These are phyloP conservation scores for Ophiocordyceps polyrhachis-furcata DNA, from an alignment of 2,329 filamentous ascomycete genomes.

Conservation along the genomic window DNA sequence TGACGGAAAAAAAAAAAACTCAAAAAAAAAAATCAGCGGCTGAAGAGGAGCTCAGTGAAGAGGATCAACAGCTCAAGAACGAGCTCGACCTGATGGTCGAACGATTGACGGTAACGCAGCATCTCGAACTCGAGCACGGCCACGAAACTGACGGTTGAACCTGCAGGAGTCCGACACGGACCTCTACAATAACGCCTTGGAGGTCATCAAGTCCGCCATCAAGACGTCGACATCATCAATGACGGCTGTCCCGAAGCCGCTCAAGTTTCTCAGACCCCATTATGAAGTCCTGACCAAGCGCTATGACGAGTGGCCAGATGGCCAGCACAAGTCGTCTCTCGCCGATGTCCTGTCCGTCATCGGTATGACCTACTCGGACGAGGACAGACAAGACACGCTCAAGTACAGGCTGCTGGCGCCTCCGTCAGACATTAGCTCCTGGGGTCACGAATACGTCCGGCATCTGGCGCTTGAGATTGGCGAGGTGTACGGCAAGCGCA, in stretches of 20 bases:
- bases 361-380: conserved; percentile 96
- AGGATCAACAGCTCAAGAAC: conserved; percentile 94
- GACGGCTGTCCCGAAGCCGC: conserved; percentile 94
- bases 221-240: conserved; percentile 99
- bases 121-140: background rate
- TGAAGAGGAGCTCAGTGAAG: conserved; percentile 83
- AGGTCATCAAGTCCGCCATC: conserved; percentile 96
- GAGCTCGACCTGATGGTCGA: conserved; percentile 98
- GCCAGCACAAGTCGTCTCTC: conserved; percentile 72
- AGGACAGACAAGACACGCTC: conserved; percentile 86
- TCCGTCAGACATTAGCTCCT: conserved; percentile 82
- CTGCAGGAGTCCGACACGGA: conserved; percentile 63
- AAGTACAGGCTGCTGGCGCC: conserved; percentile 87
- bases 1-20: conserved; percentile 3
- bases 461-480: conserved; percentile 93
- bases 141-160: background rate
- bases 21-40: conserved; percentile 15
- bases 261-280: conserved; percentile 94
- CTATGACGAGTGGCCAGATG: conserved; percentile 75
- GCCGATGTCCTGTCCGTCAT: conserved; percentile 95
- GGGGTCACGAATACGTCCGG: conserved; percentile 96
- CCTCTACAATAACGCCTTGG: conserved; percentile 81
- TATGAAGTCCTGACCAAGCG: conserved; percentile 76
- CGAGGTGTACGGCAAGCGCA: conserved; percentile 74
- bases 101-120: conserved; percentile 57